These are phyloP conservation scores for Termitomyces sp. DNA, from an alignment of 768 basidiomycete genomes.

Conservation along the genomic window DNA sequence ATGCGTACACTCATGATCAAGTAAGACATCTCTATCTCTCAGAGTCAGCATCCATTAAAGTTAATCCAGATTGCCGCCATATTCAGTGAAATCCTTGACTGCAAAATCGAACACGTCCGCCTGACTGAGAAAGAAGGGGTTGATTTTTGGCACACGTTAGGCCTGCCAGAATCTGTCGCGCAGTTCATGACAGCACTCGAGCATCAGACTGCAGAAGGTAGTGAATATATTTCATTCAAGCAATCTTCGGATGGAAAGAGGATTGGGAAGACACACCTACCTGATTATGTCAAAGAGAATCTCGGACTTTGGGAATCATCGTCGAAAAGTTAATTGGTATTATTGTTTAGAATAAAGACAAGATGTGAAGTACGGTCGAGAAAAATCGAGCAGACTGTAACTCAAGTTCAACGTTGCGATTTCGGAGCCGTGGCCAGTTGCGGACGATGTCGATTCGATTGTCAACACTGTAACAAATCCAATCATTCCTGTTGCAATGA, in stretches of 20 bases:
- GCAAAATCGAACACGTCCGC: slow-evolving; percentile 1
- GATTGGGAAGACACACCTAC: neutral
- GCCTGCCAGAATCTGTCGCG: neutral
- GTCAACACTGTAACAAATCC: too few relatives aligned
- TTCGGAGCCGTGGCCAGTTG: too few relatives aligned
- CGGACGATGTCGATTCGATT: too few relatives aligned
- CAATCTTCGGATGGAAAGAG: neutral
- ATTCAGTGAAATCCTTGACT: neutral
- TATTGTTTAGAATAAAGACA: too few relatives aligned
- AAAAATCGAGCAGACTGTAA: too few relatives aligned
- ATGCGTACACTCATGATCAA: slow-evolving; percentile 27
- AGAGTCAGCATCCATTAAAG: too few relatives aligned
- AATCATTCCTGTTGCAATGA: too few relatives aligned
- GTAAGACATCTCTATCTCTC: slow-evolving; percentile 14
- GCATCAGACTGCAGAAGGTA: neutral
- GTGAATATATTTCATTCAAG: neutral
- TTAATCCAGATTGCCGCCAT: neutral
- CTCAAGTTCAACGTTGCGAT: too few relatives aligned
- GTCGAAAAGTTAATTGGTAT: neutral
- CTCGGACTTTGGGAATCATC: neutral
- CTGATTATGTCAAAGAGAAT: slow-evolving; percentile 1
- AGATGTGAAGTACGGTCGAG: too few relatives aligned
- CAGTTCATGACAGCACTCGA: neutral
- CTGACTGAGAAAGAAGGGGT: neutral
- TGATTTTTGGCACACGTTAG: neutral